phyloP scores from a whole-genome alignment of 208 protist genomes.

The Crithidia expoeki region DNA sequence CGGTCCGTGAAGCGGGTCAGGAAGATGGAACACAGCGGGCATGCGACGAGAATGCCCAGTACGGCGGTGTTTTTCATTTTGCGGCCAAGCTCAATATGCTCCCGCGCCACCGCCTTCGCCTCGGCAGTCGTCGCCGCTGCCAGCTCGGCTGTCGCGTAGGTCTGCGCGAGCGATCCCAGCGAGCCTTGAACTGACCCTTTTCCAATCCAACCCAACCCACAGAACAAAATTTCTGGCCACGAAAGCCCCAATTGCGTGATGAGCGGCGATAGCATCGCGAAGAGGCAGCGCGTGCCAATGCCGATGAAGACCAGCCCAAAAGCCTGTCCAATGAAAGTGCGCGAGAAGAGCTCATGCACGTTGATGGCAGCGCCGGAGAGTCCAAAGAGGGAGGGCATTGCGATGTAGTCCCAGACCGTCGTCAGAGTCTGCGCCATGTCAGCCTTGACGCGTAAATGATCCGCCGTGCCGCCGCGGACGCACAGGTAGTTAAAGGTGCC shows the following conservation, averaged over 20 bases:
- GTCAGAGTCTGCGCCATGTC: constrained; percentile 53
- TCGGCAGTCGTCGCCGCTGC: constrained; percentile 31
- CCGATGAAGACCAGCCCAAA: constrained; percentile 54
- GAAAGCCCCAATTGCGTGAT: constrained; percentile 42
- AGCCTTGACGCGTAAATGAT: constrained; percentile 41
- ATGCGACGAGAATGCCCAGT: constrained; percentile 54
- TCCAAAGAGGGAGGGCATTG: constrained; percentile 65
- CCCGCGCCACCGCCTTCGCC: constrained; percentile 19
- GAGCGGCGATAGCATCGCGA: constrained; percentile 37
- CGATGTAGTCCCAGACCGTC: constrained; percentile 59
- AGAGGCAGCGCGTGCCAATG: constrained; percentile 44
- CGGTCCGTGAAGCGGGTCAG: constrained; percentile 38
- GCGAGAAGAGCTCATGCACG: constrained; percentile 49
- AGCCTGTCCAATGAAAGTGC: constrained; percentile 40
- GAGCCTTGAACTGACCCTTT: constrained; percentile 62
- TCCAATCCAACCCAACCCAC: constrained; percentile 56
- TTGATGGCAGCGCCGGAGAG: constrained; percentile 49
- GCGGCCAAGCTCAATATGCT: constrained; percentile 30
- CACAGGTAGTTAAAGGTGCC: constrained; percentile 59
- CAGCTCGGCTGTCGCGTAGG: constrained; percentile 35
- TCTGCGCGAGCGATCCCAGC: constrained; percentile 35
- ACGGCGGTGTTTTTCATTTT: constrained; percentile 64
- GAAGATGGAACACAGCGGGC: constrained; percentile 63
- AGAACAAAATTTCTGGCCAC: constrained; percentile 56
- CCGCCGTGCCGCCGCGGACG: constrained; percentile 36